A percentile compares a stretch with the other conserved stretches of the same genome.
Evolutionary conservation across 257 asterid genomes (phyloP).

Genomic region (Solanum bukasovii): DNA sequence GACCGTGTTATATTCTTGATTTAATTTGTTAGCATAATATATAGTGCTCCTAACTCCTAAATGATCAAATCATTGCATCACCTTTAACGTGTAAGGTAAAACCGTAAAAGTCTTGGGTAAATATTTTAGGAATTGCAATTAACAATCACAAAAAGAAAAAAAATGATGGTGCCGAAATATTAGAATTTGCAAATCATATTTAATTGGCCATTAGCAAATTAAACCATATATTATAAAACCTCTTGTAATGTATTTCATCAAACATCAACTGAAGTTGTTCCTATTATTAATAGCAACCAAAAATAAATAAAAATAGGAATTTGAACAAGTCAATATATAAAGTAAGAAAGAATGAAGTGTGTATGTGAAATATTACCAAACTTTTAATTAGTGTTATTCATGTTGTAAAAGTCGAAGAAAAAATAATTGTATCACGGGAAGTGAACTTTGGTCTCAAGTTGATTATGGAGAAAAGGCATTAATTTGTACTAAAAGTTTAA

Average conservation of each 20-base stretch:
- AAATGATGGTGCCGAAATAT: background rate
- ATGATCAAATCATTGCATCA: slow-evolving; percentile 1
- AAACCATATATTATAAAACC: background rate
- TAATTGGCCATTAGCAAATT: background rate
- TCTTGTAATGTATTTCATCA: background rate
- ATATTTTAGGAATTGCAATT: background rate
- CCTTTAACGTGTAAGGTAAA: background rate
- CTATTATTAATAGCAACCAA: background rate
- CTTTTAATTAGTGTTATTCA: background rate
- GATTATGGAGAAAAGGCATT: background rate
- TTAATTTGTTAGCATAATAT: background rate
- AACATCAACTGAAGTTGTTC: background rate
- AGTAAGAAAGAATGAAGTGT: background rate
- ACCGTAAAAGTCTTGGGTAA: background rate
- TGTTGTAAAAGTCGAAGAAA: background rate
- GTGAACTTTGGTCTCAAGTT: background rate
- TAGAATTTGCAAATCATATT: background rate
- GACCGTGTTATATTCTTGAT: background rate
- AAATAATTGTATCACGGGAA: background rate
- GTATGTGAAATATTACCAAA: background rate
- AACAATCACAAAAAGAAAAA: background rate
- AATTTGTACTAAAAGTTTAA: background rate
- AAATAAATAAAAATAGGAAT: background rate
- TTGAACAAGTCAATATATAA: background rate
- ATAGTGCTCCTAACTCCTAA: background rate